Base-by-base conservation (phyloP, 2,329 filamentous ascomycete species). In the Scopulariopsis brevicaulis region DNA sequence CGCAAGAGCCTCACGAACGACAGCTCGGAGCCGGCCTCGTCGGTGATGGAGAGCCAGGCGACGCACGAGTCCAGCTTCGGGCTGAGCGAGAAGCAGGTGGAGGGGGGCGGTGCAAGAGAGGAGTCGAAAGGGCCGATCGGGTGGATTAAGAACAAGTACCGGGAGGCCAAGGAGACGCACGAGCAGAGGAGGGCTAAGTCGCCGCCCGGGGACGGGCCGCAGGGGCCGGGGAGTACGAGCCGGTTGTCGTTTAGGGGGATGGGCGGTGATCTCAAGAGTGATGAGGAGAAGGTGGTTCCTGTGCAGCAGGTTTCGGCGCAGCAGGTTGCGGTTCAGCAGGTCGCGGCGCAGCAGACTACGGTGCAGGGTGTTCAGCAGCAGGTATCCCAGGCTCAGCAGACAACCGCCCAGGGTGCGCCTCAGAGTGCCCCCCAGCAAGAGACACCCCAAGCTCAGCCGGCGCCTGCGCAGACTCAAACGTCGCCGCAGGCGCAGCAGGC, bases 81-180 rank as follows among this genome's bases (percentile, higher is more conserved):
- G 34, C 70, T 65, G 54, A 72, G 67, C 56, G 76, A 80, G 3
- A 52, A 24, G n/a, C n/a, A n/a, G 48, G 22, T 32, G 1, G 55
- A 57, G 12, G 50, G 28, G 4, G 14, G 5, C 25, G 68, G 65
- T n/a, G n/a, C n/a, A 56, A 74, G 67, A 59, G 77, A 81, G 10
- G 79, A 82, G 37, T 54, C 57, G 4, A 78, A 74, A 62, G 78
- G 79, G 2, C 73, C 81, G 10, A 72, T 82, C 8, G 77, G 77
- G 53, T 83, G 81, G 81, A 78, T 84, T 62, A 82, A 77, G 66
- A 79, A 71, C 67, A 84, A 84, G 65, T 82, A 82, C 65, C 77
- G 80, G 28, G 81, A 81, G 64, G 78, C 77, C 56, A 83, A 82
- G 66, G 81, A 82, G 62, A 80, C 71, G 50, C 76, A 71, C 0